Base-by-base conservation (phyloP, 2,329 filamentous ascomycete species). In the Fusarium sp. region DNA sequence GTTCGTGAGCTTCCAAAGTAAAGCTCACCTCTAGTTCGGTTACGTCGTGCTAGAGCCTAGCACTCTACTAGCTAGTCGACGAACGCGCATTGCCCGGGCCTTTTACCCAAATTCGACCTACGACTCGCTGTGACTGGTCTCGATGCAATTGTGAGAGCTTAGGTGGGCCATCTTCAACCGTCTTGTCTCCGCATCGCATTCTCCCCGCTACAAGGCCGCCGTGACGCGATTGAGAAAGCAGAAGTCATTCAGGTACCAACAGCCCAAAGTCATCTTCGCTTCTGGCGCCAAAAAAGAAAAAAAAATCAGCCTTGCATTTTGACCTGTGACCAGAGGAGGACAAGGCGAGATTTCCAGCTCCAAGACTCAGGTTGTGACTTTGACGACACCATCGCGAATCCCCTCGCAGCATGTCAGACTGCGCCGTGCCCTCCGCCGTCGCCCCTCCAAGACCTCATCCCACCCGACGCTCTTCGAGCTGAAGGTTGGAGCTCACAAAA, bases 381-480 rank as follows among this genome's bases (percentile, higher is more conserved):
- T 55, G 56, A 51, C 55, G 24, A 55, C 55, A 60, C 62, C 55
- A 63, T 67, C 62, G 54, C 60, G 39, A 60, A 62, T 57, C 50
- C 70, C 63, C 57, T 65, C 73, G 57, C 78, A 79, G 77, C 76
- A 79, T 79, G 78, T 78, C 67, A 71, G 45, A 57, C 71, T 79
- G 77, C 73, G 67, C 69, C 48, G 61, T 60, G 60, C 26, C 64
- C 50, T 74, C 66, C 71, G 60, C 65, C 67, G 61, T 66, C 66
- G 55, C 67, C 70, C 70, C 71, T 71, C 68, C 65, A 63, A 77
- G 64, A 75, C 66, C 66, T 48, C 42, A 66, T 68, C 59, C 67
- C 60, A 55, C 64, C 58, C 59, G 45, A 65, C 63, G 65, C 63
- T 69, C 66, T 48, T 65, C 55, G 65, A 76, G 68, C 65, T 77